A percentile compares a stretch with the other conserved stretches of the same genome.
Evolutionary conservation across 805 yeast genomes (phyloP).

Genomic region (Lachancea fermentati): DNA sequence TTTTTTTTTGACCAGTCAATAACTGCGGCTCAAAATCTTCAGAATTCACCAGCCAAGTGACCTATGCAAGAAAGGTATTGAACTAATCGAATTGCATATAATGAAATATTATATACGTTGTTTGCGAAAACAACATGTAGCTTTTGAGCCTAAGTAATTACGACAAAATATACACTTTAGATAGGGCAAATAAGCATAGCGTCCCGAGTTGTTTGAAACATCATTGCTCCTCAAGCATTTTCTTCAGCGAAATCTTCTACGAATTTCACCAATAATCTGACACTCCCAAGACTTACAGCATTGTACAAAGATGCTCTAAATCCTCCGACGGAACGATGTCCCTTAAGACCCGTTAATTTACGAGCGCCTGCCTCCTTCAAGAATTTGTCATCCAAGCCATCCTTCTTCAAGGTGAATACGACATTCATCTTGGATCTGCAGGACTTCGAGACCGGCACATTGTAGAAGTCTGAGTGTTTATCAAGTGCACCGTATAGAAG

Average conservation of each 20-base stretch:
- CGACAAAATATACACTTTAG: too few species aligned
- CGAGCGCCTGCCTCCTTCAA: constrained; percentile 55
- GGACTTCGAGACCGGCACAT: constrained; percentile 54
- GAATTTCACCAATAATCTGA: constrained; percentile 50
- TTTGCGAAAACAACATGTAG: too few species aligned
- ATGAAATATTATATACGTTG: too few species aligned
- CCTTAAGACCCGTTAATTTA: constrained; percentile 76
- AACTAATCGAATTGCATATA: too few species aligned
- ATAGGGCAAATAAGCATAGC: too few species aligned
- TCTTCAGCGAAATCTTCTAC: constrained; percentile 53
- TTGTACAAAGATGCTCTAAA: constrained; percentile 91
- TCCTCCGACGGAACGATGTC: constrained; percentile 97
- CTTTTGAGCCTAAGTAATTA: too few species aligned
- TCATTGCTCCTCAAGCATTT: constrained; percentile 17
- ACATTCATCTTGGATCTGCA: constrained; percentile 88
- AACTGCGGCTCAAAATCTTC: too few species aligned
- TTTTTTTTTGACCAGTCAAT: too few species aligned
- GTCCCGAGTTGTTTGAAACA: too few species aligned
- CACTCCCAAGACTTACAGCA: constrained; percentile 66
- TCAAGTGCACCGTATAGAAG: constrained; percentile 63
- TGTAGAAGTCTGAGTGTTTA: constrained; percentile 56
- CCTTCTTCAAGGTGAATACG: constrained; percentile 71
- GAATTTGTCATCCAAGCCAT: constrained; percentile 64
- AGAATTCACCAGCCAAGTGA: too few species aligned
- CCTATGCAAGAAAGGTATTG: too few species aligned